phyloP scores from a whole-genome alignment of 805 yeast genomes.

The Candida pseudofarinosa region DNA sequence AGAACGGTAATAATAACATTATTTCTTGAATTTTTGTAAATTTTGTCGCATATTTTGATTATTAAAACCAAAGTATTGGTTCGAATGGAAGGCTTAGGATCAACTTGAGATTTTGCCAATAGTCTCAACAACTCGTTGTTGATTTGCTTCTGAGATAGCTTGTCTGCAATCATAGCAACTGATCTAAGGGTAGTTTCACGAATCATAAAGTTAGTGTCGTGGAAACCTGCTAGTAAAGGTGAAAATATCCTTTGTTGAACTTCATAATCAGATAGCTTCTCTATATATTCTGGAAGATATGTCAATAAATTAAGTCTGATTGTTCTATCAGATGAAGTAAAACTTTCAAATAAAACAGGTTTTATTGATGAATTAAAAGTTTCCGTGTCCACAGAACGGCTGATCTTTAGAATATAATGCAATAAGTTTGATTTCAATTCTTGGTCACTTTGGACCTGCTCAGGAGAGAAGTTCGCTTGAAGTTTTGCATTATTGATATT shows the following conservation, averaged over 20 bases:
- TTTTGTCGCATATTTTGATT: slow-evolving; percentile 56
- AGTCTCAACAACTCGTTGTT: slow-evolving; percentile 80
- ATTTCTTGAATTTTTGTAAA: slow-evolving; percentile 55
- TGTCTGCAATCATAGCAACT: slow-evolving; percentile 54
- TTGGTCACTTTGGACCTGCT: slow-evolving; percentile 29
- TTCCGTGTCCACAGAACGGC: slow-evolving; percentile 23
- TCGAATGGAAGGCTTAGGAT: slow-evolving; percentile 69
- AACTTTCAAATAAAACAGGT: slow-evolving; percentile 63
- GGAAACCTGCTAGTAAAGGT: slow-evolving; percentile 71
- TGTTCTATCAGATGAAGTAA: slow-evolving; percentile 67
- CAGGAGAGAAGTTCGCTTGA: slow-evolving; percentile 22
- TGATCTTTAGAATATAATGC: slow-evolving; percentile 37
- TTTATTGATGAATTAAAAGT: slow-evolving; percentile 43
- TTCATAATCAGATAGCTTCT: slow-evolving; percentile 50
- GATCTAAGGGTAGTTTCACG: slow-evolving; percentile 77
- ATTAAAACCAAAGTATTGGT: slow-evolving; percentile 72
- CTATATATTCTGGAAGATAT: slow-evolving; percentile 53
- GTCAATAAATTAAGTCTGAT: slow-evolving; percentile 69
- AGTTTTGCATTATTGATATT: slow-evolving; percentile 24
- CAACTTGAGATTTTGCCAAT: slow-evolving; percentile 79
- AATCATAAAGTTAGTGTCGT: slow-evolving; percentile 77
- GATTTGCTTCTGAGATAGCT: slow-evolving; percentile 71
- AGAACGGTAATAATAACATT: slow-evolving; percentile 85
- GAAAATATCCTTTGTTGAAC: slow-evolving; percentile 68
- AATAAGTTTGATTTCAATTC: slow-evolving; percentile 36